Evolutionary conservation across 2,329 filamentous ascomycete genomes (phyloP), one percentile per base, ranked within the genome.

Genomic region (Didymella sp.): DNA sequence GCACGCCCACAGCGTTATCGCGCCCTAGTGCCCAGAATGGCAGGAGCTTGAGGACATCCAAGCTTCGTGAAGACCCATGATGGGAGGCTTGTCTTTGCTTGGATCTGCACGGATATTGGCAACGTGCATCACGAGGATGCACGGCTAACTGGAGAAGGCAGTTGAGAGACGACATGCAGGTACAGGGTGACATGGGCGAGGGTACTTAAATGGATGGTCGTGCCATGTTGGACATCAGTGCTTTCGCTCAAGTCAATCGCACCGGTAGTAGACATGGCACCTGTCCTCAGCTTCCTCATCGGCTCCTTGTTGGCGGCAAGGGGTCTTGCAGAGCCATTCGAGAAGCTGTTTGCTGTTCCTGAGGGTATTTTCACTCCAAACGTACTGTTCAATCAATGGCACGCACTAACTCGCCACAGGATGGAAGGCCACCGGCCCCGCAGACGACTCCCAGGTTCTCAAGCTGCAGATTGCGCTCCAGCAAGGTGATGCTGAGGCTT

Each of bases 401-500:
- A 37, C 3, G 13, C 22, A 48, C 21, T 62, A 27, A 59, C 28
- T 47, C 13, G 3, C 24, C 11, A 4, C 25, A 71, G 68, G 68
- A 62, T 71, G 68, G 68, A 68, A 62, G 38, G 48, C 63, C 13
- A 56, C 63, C 40, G 60, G 59, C 35, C 47, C 47, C 3, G 67
- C 69, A 30, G 51, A 59, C 6, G 62, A 64, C 38, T 60, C 56
- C 24, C 59, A 71, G 41, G 46, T 60, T 13, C 61, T 74, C 37
- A 68, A 59, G 48, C 62, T 74, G 24, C 67, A 73, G 50, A 72
- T 74, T 44, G 71, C 69, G 19, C 63, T 74, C 17, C 62, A 65
- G 45, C 71, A 73, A 49, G 61, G 65, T 9, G 63, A 72, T 57
- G 51, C 56, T 4, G 72, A 76, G 35, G 69, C 72, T 38, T 74